phyloP scores from a whole-genome alignment of 495 filamentous ascomycete genomes.

The Monascus purpureus region DNA sequence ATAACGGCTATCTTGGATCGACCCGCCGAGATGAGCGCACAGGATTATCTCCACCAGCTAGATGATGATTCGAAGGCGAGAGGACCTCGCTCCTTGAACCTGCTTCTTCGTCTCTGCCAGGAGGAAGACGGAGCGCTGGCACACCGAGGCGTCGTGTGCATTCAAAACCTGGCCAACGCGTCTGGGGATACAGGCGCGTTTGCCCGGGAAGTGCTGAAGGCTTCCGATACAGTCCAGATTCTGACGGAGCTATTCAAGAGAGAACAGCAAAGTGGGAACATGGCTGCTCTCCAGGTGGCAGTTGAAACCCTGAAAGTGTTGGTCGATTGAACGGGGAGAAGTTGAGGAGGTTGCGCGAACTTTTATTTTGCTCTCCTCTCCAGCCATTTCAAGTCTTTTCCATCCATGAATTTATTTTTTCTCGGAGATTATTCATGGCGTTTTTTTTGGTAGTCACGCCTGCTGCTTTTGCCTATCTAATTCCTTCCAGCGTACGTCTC shows the following conservation, averaged over 20 bases:
- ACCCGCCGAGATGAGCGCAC: constrained; percentile 51
- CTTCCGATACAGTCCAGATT: constrained; percentile 41
- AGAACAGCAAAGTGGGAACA: constrained; percentile 31
- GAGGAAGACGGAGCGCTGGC: constrained; percentile 64
- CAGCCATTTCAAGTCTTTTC: too few relatives aligned
- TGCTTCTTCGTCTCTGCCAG: constrained; percentile 57
- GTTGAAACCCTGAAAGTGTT: constrained; percentile 49
- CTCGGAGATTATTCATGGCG: not conserved
- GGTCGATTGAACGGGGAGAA: constrained; percentile 22
- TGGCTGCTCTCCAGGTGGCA: constrained; percentile 48
- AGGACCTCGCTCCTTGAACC: constrained; percentile 55
- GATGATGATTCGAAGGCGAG: constrained; percentile 64
- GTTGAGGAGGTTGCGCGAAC: not conserved
- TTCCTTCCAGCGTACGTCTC: constrained; percentile 3
- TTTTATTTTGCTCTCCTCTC: not conserved
- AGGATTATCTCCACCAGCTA: constrained; percentile 62
- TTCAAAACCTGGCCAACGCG: constrained; percentile 37
- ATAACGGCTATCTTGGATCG: constrained; percentile 53
- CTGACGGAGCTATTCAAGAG: constrained; percentile 49
- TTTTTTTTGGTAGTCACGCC: not conserved
- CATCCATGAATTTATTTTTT: too few relatives aligned
- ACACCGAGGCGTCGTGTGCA: constrained; percentile 65
- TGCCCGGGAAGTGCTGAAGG: constrained; percentile 23
- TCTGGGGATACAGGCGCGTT: constrained; percentile 27
- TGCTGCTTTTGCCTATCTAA: constrained; percentile 2